phyloP scores from a whole-genome alignment of 2,329 filamentous ascomycete genomes.

The Purpureocillium takamizusanense region DNA sequence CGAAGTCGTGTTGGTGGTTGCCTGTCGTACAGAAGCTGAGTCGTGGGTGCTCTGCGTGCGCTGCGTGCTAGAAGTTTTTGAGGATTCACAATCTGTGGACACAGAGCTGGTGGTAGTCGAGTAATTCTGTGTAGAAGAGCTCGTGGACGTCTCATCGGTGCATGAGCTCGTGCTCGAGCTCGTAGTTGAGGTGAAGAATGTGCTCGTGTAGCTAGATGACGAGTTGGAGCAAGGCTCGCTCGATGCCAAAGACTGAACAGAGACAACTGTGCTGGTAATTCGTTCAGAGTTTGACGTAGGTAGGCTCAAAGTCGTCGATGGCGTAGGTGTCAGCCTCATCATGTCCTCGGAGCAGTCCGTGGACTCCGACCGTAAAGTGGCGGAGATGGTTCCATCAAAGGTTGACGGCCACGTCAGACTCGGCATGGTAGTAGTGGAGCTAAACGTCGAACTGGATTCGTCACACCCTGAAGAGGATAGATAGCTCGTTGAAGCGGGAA shows the following conservation, averaged over 20 bases:
- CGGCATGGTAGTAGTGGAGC: neutral
- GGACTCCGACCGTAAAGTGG: neutral
- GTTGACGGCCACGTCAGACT: neutral
- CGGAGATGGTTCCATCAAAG: neutral
- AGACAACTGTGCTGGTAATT: neutral
- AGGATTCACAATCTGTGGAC: no score
- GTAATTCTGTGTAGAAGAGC: no score
- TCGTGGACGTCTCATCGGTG: neutral
- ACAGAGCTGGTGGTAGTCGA: no score
- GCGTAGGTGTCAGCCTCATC: no score
- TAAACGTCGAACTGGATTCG: neutral
- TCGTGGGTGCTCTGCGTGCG: no score
- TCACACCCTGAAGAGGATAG: neutral
- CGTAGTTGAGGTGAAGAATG: neutral
- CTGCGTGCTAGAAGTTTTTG: no score
- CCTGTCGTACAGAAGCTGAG: no score
- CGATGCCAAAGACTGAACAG: neutral
- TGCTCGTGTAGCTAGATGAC: neutral
- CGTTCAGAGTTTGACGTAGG: neutral
- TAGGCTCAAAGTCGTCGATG: no score
- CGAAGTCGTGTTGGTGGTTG: no score
- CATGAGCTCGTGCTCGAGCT: neutral
- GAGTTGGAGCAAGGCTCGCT: constrained; percentile 1
- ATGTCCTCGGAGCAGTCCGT: neutral
- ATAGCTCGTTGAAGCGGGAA: neutral